These are phyloP conservation scores for Trichosporon ovoides DNA, from an alignment of 1,284 basidiomycete species.

Conservation along the genomic window DNA sequence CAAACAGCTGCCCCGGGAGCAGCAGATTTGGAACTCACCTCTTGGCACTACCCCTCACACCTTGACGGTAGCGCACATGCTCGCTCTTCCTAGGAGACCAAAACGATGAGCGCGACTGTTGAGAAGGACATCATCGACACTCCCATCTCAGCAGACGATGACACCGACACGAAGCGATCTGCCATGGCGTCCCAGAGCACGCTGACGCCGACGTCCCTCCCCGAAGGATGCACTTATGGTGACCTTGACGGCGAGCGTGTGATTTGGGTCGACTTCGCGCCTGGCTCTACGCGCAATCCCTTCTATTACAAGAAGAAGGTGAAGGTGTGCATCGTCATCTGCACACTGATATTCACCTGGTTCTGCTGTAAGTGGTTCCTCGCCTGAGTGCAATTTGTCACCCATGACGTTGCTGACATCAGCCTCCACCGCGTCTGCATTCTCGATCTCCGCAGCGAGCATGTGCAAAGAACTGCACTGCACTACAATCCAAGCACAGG, in stretches of 20 bases:
- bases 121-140: neutral
- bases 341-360: slow-evolving; percentile 58
- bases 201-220: slow-evolving; percentile 10
- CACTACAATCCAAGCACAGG: slow-evolving; percentile 58
- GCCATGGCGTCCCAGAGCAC: slow-evolving; percentile 13
- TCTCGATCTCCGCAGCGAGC: slow-evolving; percentile 57
- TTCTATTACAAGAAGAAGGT: slow-evolving; percentile 53
- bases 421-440: slow-evolving; percentile 58
- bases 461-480: slow-evolving; percentile 64
- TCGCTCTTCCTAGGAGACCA: too few relatives aligned
- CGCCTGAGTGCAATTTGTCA: too few relatives aligned
- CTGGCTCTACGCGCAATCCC: slow-evolving; percentile 56
- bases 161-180: neutral
- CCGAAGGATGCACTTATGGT: slow-evolving; percentile 11
- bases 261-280: slow-evolving; percentile 58
- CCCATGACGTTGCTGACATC: slow-evolving; percentile 8
- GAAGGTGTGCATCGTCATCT: slow-evolving; percentile 59
- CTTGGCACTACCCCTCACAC: neutral
- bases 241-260: slow-evolving; percentile 14
- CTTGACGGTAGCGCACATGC: too few relatives aligned
- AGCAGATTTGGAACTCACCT: too few relatives aligned
- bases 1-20: neutral
- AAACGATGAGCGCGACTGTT: too few relatives aligned
- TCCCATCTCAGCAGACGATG: neutral
- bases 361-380: slow-evolving; percentile 35